Evolutionary conservation across 1,284 basidiomycete species (phyloP), one percentile per base, ranked within the genome.

Genomic region (Pisolithus thermaeus): DNA sequence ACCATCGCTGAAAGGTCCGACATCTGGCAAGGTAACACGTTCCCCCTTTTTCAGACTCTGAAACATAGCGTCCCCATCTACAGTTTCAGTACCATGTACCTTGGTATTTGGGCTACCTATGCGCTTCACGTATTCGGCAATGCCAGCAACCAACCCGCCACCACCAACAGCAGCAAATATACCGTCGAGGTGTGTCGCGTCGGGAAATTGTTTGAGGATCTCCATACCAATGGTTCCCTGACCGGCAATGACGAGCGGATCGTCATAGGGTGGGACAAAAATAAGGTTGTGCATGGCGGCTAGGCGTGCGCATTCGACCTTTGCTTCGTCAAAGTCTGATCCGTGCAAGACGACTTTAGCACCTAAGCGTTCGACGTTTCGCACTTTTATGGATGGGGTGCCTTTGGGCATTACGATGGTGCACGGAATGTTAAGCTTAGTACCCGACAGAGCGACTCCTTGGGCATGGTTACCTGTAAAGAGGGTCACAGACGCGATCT

Each of bases 401-500:
- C 87, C 93, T 30, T 87, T 76, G 1, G 97, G 97, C 97, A 99
- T 99, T 58, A 99, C 92, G 59, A 99, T 98, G 12, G 95, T 97
- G 60, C 94, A 97, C 3, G 95, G 92, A 55, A 99, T 90, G 43
- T 80, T 82, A 32, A 99, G 81, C 50, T 85, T 83, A 37, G 84
- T 74, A 11, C 94, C 94, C 8, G 96, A 94, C 50, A 99, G 79
- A 2, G 97, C 97, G 38, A 99, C 97, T 27, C 97, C 97, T 70
- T 99, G 97, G 0, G 97, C 97, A 70, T 99, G 97, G 65, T 99
- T 99, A 20, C 97, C 96, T 91, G 67, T 5, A 44, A 48, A 30
- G 38, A n/a, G 27, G 42, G 22, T 23, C 20, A 41, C 38, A 16
- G 23, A 28, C 43, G 39, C 44, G 45, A 57, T 50, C 43, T 27